Percentiles rank a stretch among this genome's conserved stretches.
phyloP scores from a whole-genome alignment of 2,329 filamentous ascomycete genomes.

The Epichloe amarillans region DNA sequence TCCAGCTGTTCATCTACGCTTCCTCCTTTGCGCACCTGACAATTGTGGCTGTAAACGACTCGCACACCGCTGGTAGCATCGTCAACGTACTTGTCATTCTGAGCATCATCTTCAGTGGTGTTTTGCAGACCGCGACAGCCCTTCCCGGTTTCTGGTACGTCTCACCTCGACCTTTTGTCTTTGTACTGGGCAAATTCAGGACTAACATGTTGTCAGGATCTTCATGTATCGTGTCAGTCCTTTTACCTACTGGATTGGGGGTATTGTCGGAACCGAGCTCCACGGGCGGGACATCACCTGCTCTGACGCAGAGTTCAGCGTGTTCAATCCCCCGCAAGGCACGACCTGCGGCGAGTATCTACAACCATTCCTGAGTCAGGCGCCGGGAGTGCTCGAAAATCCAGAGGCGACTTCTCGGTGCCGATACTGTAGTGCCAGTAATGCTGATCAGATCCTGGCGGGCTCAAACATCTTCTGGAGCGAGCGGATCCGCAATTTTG shows the following conservation, averaged over 20 bases:
- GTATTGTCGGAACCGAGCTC: slow-evolving; percentile 54
- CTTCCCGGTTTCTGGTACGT: slow-evolving; percentile 51
- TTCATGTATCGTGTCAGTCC: slow-evolving; percentile 60
- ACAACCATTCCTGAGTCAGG: slow-evolving; percentile 33
- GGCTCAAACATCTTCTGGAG: slow-evolving; percentile 32
- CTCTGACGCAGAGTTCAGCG: slow-evolving; percentile 41
- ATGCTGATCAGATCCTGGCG: slow-evolving; percentile 47
- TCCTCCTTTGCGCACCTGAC: slow-evolving; percentile 62
- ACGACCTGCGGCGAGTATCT: slow-evolving; percentile 54
- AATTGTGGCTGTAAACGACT: slow-evolving; percentile 55
- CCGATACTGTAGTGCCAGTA: slow-evolving; percentile 50
- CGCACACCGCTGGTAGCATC: slow-evolving; percentile 52
- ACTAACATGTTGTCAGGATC: slow-evolving; percentile 25
- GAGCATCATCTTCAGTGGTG: slow-evolving; percentile 48
- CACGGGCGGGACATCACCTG: slow-evolving; percentile 40
- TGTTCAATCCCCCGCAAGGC: slow-evolving; percentile 52
- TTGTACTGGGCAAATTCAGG: not conserved
- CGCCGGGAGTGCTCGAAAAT: slow-evolving; percentile 49
- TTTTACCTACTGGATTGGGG: slow-evolving; percentile 56
- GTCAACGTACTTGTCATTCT: slow-evolving; percentile 47
- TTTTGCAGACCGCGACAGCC: slow-evolving; percentile 42
- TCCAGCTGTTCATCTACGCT: slow-evolving; percentile 57
- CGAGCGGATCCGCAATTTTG: slow-evolving; percentile 56
- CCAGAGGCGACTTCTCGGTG: slow-evolving; percentile 41
- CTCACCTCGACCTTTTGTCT: not conserved